Conservation (phyloP, 306 rosid genomes). For the Lagenaria siceraria region DNA sequence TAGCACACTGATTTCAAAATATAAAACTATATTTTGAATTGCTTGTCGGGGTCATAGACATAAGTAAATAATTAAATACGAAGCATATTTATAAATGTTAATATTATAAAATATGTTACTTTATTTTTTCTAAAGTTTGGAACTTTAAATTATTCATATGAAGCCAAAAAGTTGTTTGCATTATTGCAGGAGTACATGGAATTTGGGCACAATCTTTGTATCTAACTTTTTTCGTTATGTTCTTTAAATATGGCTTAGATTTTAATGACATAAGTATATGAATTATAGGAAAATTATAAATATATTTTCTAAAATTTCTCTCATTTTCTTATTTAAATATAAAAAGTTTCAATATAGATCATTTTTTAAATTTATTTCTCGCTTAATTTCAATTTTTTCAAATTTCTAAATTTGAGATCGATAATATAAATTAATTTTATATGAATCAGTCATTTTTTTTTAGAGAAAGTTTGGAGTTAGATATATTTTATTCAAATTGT, state of each 20-base stretch:
- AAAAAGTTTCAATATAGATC: too few species aligned
- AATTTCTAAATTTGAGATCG: too few species aligned
- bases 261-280: neutral
- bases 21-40: neutral
- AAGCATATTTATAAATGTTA: neutral
- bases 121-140: neutral
- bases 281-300: too few species aligned
- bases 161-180: conserved; percentile 4
- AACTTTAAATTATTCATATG: neutral
- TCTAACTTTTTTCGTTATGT: neutral
- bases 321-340: too few species aligned
- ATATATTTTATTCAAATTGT: too few species aligned
- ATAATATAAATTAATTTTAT: too few species aligned
- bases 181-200: neutral
- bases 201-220: neutral
- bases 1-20: neutral
- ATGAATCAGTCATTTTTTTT: too few species aligned
- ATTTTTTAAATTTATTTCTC: too few species aligned
- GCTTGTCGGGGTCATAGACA: neutral
- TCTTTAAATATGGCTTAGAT: neutral
- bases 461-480: too few species aligned
- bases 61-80: neutral
- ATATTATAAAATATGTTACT: neutral
- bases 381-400: too few species aligned
- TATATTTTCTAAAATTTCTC: too few species aligned